Conservation (phyloP, 768 basidiomycete genomes). For the Pisolithus orientalis region DNA sequence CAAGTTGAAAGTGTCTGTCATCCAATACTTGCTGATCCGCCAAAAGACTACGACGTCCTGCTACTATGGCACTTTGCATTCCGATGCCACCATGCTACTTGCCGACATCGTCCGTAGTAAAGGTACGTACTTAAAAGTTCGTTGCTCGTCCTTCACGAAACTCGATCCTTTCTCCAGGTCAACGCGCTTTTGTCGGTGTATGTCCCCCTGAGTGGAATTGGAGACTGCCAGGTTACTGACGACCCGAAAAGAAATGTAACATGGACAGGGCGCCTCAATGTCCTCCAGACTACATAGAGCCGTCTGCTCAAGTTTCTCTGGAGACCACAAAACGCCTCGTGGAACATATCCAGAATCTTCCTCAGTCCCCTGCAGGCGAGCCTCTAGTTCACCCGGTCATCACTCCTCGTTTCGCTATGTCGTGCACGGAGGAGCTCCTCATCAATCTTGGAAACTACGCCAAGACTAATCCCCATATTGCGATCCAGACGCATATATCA, state of each 20-base stretch:
- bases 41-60: constrained; percentile 90
- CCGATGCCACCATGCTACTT: constrained; percentile 73
- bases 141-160: neutral
- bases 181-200: constrained; percentile 83
- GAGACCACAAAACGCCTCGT: constrained; percentile 60
- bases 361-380: constrained; percentile 29
- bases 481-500: constrained; percentile 89
- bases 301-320: constrained; percentile 53
- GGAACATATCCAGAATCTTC: constrained; percentile 55
- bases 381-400: constrained; percentile 83
- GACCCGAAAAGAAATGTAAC: constrained; percentile 26
- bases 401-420: constrained; percentile 95
- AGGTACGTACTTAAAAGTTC: constrained; percentile 43
- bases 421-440: constrained; percentile 73
- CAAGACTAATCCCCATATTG: constrained; percentile 48
- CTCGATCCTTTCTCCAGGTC: constrained; percentile 38
- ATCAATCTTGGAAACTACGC: constrained; percentile 54
- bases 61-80: constrained; percentile 82
- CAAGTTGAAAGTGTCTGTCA: neutral
- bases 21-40: constrained; percentile 3
- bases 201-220: constrained; percentile 19
- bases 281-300: constrained; percentile 65
- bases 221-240: constrained; percentile 3
- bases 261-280: constrained; percentile 51
- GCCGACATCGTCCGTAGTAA: constrained; percentile 64